Base-by-base conservation (phyloP, 2,329 filamentous ascomycete genomes). In the Purpureocillium takamizusanense region DNA sequence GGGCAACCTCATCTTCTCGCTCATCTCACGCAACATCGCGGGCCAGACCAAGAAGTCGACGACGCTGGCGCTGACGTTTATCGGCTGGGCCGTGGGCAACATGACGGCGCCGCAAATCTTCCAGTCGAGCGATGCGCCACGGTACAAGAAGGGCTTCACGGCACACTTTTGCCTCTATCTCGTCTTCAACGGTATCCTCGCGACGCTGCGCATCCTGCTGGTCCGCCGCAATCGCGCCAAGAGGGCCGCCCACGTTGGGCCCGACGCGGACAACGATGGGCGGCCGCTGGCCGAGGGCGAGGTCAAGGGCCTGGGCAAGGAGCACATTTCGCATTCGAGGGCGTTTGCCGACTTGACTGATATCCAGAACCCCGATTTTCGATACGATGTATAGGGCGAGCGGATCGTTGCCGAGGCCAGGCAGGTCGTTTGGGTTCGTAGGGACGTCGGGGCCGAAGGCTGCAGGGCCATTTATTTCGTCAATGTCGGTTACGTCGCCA, bases 21-120 rank as follows among this genome's bases (percentile, higher is more conserved):
- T 86, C 65, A 69, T 85, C 41, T 76, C 76, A 1, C 71, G 81
- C 13, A 86, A 86, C 51, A 65, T 84, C 10, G 82, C 76, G 21
- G 82, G 83, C 0, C 79, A 83, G 48, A 86, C 82, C 2, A 87
- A 87, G 62, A 86, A 85, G 56, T 71, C 73, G 1, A 70, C 80
- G 9, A 76, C 75, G 7, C 72, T 86, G 3, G 78, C 81, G 6
- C 70, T 76, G 46, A 85, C 83, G 56, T 86, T 86, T 52, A 68
- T 85, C 45, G 71, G 76, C 31, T 86, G 81, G 81, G 72, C 76
- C 15, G 69, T 72, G 0, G 81, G 81, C 1, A 86, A 86, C 47
- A 72, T 79, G 2, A 76, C 43, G 67, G 72, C 76, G 1, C 78
- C 79, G 1, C 78, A 82, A 51, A 75, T 81, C 1, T 83, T 83